Conservation (phyloP, 2,329 filamentous ascomycete species). For the Xenosphaeropsis pyriputrescens region DNA sequence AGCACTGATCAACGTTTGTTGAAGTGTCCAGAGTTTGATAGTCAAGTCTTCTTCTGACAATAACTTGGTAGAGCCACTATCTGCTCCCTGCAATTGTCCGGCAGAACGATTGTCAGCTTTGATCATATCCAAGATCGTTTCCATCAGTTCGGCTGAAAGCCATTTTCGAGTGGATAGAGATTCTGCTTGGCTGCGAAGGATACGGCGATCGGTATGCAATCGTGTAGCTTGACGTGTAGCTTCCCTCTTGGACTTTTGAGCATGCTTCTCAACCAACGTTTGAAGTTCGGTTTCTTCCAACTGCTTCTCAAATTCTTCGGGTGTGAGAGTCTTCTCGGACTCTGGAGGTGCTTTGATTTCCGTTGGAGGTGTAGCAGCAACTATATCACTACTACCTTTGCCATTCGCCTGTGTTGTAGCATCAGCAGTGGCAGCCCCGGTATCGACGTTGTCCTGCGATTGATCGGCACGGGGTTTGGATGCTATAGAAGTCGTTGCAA, state of each 20-base stretch:
- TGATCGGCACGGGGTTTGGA: constrained; percentile 62
- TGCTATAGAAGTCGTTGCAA: constrained; percentile 84
- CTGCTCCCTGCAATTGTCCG: constrained; percentile 12
- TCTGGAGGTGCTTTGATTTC: constrained; percentile 1
- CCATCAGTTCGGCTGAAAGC: constrained; percentile 66
- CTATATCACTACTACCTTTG: constrained; percentile 9
- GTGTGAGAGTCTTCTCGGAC: constrained; percentile 39
- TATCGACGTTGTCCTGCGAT: constrained; percentile 16
- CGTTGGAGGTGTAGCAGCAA: constrained; percentile 8
- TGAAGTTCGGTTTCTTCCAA: constrained; percentile 87
- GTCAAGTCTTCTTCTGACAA: constrained; percentile 64
- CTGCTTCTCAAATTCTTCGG: constrained; percentile 82
- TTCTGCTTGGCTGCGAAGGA: constrained; percentile 69
- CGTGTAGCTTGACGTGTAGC: constrained; percentile 61
- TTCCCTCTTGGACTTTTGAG: constrained; percentile 65
- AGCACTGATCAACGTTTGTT: constrained; percentile 53
- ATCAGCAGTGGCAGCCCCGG: neutral
- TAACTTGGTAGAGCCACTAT: constrained; percentile 27
- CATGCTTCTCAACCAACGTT: constrained; percentile 71
- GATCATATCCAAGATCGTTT: constrained; percentile 61
- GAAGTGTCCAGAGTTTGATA: constrained; percentile 71
- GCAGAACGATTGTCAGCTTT: constrained; percentile 48
- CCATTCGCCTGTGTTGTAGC: constrained; percentile 1
- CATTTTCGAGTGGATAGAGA: constrained; percentile 59
- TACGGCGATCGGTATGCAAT: constrained; percentile 71